Evolutionary conservation across 768 basidiomycete species (phyloP).

Genomic region (Mycena galericulata): DNA sequence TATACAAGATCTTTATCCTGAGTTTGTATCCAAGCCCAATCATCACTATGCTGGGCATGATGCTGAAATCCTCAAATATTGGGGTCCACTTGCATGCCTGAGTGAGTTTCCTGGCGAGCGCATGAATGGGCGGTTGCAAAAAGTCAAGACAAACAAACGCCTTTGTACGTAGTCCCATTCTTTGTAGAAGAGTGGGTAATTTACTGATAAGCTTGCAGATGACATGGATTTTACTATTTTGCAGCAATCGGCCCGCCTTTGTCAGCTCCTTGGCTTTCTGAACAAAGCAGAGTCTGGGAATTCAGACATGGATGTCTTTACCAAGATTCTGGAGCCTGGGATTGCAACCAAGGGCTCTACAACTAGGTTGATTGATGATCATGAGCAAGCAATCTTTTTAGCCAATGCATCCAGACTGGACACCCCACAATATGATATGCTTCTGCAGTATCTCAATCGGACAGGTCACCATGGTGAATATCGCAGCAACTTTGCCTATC

Average conservation of each 20-base stretch:
- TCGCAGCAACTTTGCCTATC: neutral
- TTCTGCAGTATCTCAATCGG: neutral
- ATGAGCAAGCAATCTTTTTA: neutral
- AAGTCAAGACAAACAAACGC: constrained; percentile 40
- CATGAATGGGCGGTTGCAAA: constrained; percentile 44
- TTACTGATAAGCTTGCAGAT: constrained; percentile 9
- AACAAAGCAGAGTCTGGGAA: too few species aligned
- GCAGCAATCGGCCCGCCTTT: constrained; percentile 13
- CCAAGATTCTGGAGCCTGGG: too few species aligned
- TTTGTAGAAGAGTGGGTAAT: neutral
- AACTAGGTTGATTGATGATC: neutral
- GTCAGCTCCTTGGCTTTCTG: too few species aligned
- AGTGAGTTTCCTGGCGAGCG: constrained; percentile 48
- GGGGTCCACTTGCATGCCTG: constrained; percentile 44
- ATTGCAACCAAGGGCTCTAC: too few species aligned
- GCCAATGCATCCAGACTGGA: neutral
- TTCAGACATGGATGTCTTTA: too few species aligned
- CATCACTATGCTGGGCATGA: constrained; percentile 51
- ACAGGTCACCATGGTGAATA: neutral
- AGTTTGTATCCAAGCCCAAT: constrained; percentile 35
- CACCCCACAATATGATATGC: neutral
- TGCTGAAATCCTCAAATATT: constrained; percentile 41
- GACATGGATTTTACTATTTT: constrained; percentile 31
- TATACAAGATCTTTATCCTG: constrained; percentile 13
- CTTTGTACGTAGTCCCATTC: constrained; percentile 22